These are phyloP conservation scores for Lichtheimia corymbifera DNA, from an alignment of 371 early-diverging fungal genomes.

Conservation along the genomic window DNA sequence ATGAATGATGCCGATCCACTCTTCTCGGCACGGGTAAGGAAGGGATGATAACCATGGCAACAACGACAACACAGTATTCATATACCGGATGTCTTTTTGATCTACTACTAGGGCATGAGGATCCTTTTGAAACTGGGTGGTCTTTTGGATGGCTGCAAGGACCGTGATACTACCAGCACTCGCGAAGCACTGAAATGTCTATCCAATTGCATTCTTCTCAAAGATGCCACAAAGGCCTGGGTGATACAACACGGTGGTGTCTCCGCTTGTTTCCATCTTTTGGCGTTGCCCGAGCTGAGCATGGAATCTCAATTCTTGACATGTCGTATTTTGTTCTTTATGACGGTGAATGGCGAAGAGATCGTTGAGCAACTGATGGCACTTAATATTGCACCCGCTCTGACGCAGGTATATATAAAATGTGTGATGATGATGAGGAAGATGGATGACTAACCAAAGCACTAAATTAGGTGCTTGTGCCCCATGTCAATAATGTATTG, in stretches of 20 bases:
- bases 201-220: slow-evolving; percentile 56
- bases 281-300: slow-evolving; percentile 38
- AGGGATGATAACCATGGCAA: neutral
- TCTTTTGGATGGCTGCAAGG: slow-evolving; percentile 5
- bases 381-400: slow-evolving; percentile 34
- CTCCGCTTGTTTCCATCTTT: slow-evolving; percentile 29
- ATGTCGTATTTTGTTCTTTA: slow-evolving; percentile 58
- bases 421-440: too few species aligned
- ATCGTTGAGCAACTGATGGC: slow-evolving; percentile 45
- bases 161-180: slow-evolving; percentile 26
- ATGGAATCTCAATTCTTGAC: slow-evolving; percentile 57
- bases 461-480: neutral
- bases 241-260: slow-evolving; percentile 46
- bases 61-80: neutral
- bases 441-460: neutral
- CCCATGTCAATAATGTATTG: too few species aligned
- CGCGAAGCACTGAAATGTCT: slow-evolving; percentile 63
- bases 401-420: slow-evolving; percentile 55
- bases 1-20: slow-evolving; percentile 8
- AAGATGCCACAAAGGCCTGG: slow-evolving; percentile 37
- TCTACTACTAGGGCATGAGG: slow-evolving; percentile 29
- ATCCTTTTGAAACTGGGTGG: slow-evolving; percentile 27
- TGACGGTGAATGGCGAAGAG: slow-evolving; percentile 51
- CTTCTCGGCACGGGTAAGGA: slow-evolving; percentile 5
- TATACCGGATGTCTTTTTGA: too few species aligned